phyloP scores from a whole-genome alignment of 192 early-diverging fungal genomes.

The Chytriomyces hyalinus region DNA sequence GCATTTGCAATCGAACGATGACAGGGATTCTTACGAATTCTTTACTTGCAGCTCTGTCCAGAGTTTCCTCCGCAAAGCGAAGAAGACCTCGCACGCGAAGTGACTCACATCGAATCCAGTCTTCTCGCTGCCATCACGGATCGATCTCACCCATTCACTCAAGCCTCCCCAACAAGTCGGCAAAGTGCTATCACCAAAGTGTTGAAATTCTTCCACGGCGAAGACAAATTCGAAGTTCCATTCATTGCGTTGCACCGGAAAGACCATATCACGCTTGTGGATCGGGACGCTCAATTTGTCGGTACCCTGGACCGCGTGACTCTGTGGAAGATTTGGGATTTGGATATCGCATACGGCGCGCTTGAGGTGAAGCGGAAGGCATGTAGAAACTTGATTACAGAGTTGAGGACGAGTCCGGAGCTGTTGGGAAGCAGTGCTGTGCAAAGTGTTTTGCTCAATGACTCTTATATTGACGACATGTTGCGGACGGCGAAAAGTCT shows the following conservation, averaged over 20 bases:
- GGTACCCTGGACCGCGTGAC: slow-evolving; percentile 72
- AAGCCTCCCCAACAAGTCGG: slow-evolving; percentile 3
- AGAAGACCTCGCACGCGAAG: slow-evolving; percentile 48
- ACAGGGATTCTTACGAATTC: not conserved
- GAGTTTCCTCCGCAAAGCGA: slow-evolving; percentile 38
- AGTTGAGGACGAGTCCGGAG: slow-evolving; percentile 58
- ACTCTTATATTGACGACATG: slow-evolving; percentile 52
- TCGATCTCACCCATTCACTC: not conserved
- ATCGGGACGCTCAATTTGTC: slow-evolving; percentile 81
- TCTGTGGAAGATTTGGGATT: slow-evolving; percentile 89
- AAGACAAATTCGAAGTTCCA: slow-evolving; percentile 81
- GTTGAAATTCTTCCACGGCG: slow-evolving; percentile 72
- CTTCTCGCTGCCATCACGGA: slow-evolving; percentile 16
- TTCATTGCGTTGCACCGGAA: slow-evolving; percentile 85
- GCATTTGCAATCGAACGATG: not conserved
- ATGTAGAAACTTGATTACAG: slow-evolving; percentile 35
- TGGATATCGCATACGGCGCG: slow-evolving; percentile 76
- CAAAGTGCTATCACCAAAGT: slow-evolving; percentile 52
- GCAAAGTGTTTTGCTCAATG: slow-evolving; percentile 44
- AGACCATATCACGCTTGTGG: slow-evolving; percentile 84
- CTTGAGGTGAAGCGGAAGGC: slow-evolving; percentile 64
- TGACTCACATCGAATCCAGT: slow-evolving; percentile 34
- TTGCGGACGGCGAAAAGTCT: slow-evolving; percentile 35
- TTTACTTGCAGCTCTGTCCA: slow-evolving; percentile 34
- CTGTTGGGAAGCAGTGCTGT: not conserved